phyloP scores from a whole-genome alignment of 2,329 filamentous ascomycete genomes.

The Orbilia quercus region DNA sequence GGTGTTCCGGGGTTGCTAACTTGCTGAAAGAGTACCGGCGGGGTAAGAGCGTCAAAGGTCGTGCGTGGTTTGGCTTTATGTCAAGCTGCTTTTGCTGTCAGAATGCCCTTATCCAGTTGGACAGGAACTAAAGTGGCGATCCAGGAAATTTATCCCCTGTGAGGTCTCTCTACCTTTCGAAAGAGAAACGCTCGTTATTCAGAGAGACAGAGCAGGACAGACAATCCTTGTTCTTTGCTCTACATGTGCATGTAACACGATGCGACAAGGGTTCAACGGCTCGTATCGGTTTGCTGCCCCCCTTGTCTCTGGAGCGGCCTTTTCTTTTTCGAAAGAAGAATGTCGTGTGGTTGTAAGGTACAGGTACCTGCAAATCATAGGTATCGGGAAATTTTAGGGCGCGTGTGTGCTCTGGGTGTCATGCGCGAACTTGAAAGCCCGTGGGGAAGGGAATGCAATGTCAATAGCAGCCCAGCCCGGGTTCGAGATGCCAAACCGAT shows the following conservation, averaged over 20 bases:
- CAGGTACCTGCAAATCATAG: slow-evolving; percentile 36
- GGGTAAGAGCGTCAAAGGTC: slow-evolving; percentile 19
- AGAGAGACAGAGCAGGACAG: slow-evolving; percentile 37
- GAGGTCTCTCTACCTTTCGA: slow-evolving; percentile 31
- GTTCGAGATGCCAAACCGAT: slow-evolving; percentile 48
- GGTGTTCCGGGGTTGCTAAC: slow-evolving; percentile 45
- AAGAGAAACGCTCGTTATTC: slow-evolving; percentile 42
- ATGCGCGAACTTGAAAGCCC: slow-evolving; percentile 39
- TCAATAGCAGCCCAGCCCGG: slow-evolving; percentile 10
- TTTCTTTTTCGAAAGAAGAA: slow-evolving; percentile 51
- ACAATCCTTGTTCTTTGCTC: slow-evolving; percentile 53
- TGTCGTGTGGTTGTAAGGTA: slow-evolving; percentile 44
- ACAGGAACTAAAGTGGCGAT: slow-evolving; percentile 29
- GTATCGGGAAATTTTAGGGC: slow-evolving; percentile 46
- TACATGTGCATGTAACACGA: slow-evolving; percentile 56
- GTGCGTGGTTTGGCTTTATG: slow-evolving; percentile 36
- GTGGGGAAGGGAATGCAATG: slow-evolving; percentile 7
- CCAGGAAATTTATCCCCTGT: slow-evolving; percentile 22
- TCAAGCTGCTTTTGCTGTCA: slow-evolving; percentile 41
- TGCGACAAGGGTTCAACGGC: slow-evolving; percentile 54
- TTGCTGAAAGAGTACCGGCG: slow-evolving; percentile 25
- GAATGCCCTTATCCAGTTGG: slow-evolving; percentile 39
- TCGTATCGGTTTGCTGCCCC: slow-evolving; percentile 54
- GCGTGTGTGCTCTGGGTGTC: slow-evolving; percentile 38
- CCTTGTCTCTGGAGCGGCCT: slow-evolving; percentile 26